Evolutionary conservation across 352 stramenopile genomes (phyloP).

Genomic region (Phytopythium kandeliae): DNA sequence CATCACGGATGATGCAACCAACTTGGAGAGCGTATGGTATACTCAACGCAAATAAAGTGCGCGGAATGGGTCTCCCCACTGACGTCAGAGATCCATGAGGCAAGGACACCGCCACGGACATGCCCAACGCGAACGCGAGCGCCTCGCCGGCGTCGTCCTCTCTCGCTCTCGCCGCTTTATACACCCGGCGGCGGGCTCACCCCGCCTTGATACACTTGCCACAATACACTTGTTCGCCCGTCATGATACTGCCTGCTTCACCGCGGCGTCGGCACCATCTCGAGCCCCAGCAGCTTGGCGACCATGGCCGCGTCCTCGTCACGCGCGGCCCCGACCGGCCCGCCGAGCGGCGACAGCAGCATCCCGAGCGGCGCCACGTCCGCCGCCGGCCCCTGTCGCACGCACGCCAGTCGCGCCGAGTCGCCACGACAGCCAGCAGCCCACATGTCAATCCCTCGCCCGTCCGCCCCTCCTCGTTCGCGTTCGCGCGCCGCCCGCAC

Average conservation of each 20-base stretch:
- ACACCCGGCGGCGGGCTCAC: too few relatives aligned
- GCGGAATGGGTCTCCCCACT: too few relatives aligned
- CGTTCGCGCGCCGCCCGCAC: too few relatives aligned
- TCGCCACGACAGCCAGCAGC: conserved; percentile 7
- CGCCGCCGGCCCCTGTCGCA: conserved; percentile 1
- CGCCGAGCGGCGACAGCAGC: conserved; percentile 12
- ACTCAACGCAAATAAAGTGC: too few relatives aligned
- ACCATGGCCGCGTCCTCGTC: conserved; percentile 6
- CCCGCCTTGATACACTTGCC: background rate
- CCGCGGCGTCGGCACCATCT: background rate
- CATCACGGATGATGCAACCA: too few relatives aligned
- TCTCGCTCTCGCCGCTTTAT: too few relatives aligned
- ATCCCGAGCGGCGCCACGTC: conserved; percentile 7
- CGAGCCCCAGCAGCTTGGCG: conserved; percentile 5
- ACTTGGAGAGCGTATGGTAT: too few relatives aligned
- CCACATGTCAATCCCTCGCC: conserved; percentile 6
- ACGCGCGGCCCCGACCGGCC: background rate
- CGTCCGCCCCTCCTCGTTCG: too few relatives aligned
- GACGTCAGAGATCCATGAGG: too few relatives aligned
- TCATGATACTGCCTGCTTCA: conserved; percentile 5
- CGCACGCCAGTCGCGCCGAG: conserved; percentile 6
- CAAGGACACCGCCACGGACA: too few relatives aligned
- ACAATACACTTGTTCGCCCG: conserved; percentile 2
- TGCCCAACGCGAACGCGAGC: too few relatives aligned
- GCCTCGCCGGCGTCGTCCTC: too few relatives aligned